Base-by-base conservation (phyloP, 257 asterid species). In the Voacanga thouarsii region DNA sequence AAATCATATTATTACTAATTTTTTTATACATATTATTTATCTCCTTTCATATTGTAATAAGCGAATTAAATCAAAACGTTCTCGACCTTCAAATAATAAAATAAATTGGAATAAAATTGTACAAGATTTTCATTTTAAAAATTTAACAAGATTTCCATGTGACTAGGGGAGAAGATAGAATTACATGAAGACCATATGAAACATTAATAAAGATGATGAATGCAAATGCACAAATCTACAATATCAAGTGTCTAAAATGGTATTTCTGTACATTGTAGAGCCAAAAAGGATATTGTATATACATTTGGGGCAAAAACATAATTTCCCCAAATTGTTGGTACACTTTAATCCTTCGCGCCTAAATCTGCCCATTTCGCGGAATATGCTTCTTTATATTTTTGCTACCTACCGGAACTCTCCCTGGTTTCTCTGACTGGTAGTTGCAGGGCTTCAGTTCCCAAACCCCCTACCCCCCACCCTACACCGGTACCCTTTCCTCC, bases 401-500 rank as follows among this genome's bases (percentile, higher is more conserved):
- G 12, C 71, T 16, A 65, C n/a, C 71, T 15, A 65, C 71, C 49
- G 24, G 71, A 64, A 33, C 24, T 41, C 30, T 55, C 50, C 72
- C 72, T 26, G 19, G 18, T 11, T 67, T 23, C 7, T 66, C 26
- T 71, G 77, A 78, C 81, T 57, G 81, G 77, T 71, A 78, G 81
- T 78, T 78, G 55, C 21, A 28, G 49, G 16, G 45, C 10, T 47
- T 72, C 60, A 30, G 19, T 61, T 55, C 14, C 33, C 26, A 11
- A 18, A 44, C 3, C 26, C 61, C 3, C 47, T 3, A 12, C 5
- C 26, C 70, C 70, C 70, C 59, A 47, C 41, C 11, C 11, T 15
- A 16, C 21, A 21, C 30, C 44, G 26, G 16, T 10, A n/a, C 12
- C 19, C 15, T 3, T 24, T 26, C 47, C 30, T 7, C 41, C 53